Evolutionary conservation across 495 filamentous ascomycete species (phyloP), one percentile per base, ranked within the genome.

Genomic region (Annulohypoxylon stygium): DNA sequence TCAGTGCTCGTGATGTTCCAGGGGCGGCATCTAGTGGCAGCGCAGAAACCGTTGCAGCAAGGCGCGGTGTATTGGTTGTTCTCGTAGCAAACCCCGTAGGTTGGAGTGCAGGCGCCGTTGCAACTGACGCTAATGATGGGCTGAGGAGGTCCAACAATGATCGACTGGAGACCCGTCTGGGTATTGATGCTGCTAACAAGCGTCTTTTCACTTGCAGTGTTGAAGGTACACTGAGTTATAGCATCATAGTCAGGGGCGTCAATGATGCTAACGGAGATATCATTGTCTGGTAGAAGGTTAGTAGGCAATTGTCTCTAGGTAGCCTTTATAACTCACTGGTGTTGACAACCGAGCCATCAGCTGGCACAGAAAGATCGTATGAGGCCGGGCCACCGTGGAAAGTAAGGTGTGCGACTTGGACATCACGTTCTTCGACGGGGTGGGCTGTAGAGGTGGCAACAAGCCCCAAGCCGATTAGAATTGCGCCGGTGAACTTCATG

Each of bases 121-220:
- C 77, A 79, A 59, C 63, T 74, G 41, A 79, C 75, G 45, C 73
- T 75, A 61, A 71, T 64, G 34, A 79, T 70, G 10, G 70, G 75
- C 65, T 76, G 73, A n/a, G 78, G 78, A 1, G 78, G 78, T 2
- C 78, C 76, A 36, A 79, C 73, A 5, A 71, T 60, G 59, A 79
- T 70, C 14, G 67, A 58, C 57, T 73, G 62, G 6, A 73, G 25
- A n/a, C 75, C 75, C 8, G 60, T 65, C 20, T 68, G 54, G 3
- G 70, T 75, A 63, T 76, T 55, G 63, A 74, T 64, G 23, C 64
- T 73, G 57, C 61, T 51, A 1, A 63, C 70, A n/a, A 79, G 72
- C 2, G 75, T 26, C 67, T 73, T 66, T 11, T 65, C 48, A 47
- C 65, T 67, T 0, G 57, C 55, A 3, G 75, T 78, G 53, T 69